These are phyloP conservation scores for Mycothermus thermophilus DNA, from an alignment of 495 filamentous ascomycete species.

Conservation along the genomic window DNA sequence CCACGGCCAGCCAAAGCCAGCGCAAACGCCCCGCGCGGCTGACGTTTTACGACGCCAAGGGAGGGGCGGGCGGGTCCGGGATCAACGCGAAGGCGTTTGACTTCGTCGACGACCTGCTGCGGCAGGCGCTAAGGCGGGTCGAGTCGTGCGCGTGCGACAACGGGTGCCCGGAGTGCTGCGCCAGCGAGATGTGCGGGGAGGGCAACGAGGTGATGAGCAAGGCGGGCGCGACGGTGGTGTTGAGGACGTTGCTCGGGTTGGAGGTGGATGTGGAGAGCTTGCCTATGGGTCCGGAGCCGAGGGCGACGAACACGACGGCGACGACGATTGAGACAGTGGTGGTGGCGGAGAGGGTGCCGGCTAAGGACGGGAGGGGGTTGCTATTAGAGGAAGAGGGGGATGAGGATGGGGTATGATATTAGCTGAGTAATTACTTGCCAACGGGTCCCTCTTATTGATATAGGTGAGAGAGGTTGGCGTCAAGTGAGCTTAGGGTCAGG, in stretches of 20 bases:
- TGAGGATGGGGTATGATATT: not conserved
- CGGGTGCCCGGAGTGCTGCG: conserved; percentile 82
- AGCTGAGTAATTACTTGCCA: too few relatives aligned
- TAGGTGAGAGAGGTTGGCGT: too few relatives aligned
- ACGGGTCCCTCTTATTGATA: too few relatives aligned
- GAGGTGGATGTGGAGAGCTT: conserved; percentile 63
- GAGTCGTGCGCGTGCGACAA: conserved; percentile 51
- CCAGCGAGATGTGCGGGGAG: conserved; percentile 73
- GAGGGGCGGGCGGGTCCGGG: conserved; percentile 67
- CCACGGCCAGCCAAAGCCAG: conserved; percentile 30
- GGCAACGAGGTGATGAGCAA: conserved; percentile 90
- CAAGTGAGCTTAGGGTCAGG: too few relatives aligned
- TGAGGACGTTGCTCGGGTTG: conserved; percentile 58
- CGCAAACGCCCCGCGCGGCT: conserved; percentile 81
- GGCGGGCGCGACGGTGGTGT: conserved; percentile 65
- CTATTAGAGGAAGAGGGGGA: not conserved
- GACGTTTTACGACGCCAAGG: conserved; percentile 92
- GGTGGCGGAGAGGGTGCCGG: conserved; percentile 46
- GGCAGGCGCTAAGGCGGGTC: conserved; percentile 66
- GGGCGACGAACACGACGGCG: conserved; percentile 24
- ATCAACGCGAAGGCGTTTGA: conserved; percentile 89
- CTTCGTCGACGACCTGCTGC: conserved; percentile 66
- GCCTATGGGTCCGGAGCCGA: conserved; percentile 66
- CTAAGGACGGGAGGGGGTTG: conserved; percentile 8
- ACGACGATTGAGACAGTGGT: conserved; percentile 79